Conservation (phyloP, 129 eudicot genomes). For the Pittosporum tobira region DNA sequence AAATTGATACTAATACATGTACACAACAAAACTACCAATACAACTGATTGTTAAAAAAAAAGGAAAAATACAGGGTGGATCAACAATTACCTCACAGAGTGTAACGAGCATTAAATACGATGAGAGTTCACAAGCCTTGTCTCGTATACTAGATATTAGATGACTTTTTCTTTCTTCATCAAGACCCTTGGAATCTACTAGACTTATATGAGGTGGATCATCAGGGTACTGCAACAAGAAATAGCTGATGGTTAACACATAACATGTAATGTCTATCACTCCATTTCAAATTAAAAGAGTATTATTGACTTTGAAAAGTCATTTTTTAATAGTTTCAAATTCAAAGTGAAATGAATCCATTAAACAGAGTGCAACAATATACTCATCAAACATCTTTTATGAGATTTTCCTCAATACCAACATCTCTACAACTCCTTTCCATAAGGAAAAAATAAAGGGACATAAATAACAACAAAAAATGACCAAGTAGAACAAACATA, state of each 20-base stretch:
- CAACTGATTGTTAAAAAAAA: too few species aligned
- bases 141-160: constrained; percentile 32
- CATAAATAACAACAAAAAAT: background rate
- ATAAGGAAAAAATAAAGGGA: background rate
- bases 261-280: background rate
- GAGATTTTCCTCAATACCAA: too few species aligned
- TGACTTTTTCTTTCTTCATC: constrained; percentile 62
- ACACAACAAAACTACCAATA: too few species aligned
- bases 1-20: background rate
- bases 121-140: constrained; percentile 60
- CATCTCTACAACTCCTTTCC: too few species aligned
- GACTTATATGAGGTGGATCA: constrained; percentile 60
- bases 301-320: too few species aligned
- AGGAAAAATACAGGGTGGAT: background rate
- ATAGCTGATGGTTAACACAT: background rate
- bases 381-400: too few species aligned
- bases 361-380: too few species aligned
- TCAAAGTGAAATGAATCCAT: too few species aligned
- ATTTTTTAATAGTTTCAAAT: too few species aligned
- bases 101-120: constrained; percentile 77
- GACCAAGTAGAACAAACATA: background rate
- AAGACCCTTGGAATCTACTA: constrained; percentile 79
- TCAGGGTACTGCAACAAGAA: constrained; percentile 70
- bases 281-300: too few species aligned
- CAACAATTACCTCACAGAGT: constrained; percentile 67